Evolutionary conservation across 1,139 yeast genomes (phyloP).

Genomic region (Pichia inconspicua): DNA sequence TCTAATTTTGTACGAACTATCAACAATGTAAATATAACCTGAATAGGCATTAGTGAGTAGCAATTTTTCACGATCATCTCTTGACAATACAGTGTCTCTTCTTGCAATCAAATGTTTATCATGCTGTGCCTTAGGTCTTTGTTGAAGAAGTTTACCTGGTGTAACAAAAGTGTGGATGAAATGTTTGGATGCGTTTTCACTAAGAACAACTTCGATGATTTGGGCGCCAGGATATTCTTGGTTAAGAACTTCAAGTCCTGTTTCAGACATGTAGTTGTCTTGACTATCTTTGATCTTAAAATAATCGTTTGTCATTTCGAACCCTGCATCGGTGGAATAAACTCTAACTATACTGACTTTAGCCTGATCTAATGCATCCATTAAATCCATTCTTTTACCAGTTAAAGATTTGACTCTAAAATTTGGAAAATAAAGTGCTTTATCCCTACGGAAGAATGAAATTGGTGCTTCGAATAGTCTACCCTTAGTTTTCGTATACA

Average conservation of each 20-base stretch:
- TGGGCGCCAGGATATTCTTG: conserved; percentile 47
- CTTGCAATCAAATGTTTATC: conserved; percentile 57
- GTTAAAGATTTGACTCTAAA: conserved; percentile 52
- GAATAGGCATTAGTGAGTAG: conserved; percentile 69
- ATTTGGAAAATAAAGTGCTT: conserved; percentile 80
- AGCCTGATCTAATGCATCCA: conserved; percentile 37
- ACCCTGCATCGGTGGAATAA: conserved; percentile 67
- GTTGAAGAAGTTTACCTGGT: conserved; percentile 20
- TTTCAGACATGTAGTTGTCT: conserved; percentile 33
- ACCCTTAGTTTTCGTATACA: conserved; percentile 74
- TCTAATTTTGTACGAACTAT: conserved; percentile 62
- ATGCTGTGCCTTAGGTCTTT: conserved; percentile 42
- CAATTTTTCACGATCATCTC: conserved; percentile 50
- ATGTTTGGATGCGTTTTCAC: conserved; percentile 65
- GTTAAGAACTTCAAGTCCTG: conserved; percentile 28
- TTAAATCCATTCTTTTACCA: conserved; percentile 33
- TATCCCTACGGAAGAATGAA: conserved; percentile 67
- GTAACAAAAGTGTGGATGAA: conserved; percentile 43
- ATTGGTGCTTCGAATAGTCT: conserved; percentile 77
- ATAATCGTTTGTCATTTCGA: conserved; percentile 55
- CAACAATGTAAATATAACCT: conserved; percentile 78
- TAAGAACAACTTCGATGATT: conserved; percentile 65
- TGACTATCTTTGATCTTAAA: conserved; percentile 37
- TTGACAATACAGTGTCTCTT: conserved; percentile 49
- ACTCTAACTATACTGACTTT: conserved; percentile 59